A percentile compares a stretch with the other conserved stretches of the same genome.
Conservation (phyloP, 2,329 filamentous ascomycete genomes). For the Xylariaceae sp. region DNA sequence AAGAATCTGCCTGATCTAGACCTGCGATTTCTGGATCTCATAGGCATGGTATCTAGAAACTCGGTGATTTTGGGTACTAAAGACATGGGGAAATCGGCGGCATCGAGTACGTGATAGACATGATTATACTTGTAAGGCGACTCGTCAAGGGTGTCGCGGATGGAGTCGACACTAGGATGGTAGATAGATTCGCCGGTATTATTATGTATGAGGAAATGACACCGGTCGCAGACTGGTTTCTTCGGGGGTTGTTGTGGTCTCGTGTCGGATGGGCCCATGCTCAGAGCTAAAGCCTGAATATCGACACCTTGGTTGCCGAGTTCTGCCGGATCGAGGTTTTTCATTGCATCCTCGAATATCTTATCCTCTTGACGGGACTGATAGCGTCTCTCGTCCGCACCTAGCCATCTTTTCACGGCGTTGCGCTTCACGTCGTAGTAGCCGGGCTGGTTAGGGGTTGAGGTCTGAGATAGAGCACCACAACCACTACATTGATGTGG, state of each 20-base stretch:
- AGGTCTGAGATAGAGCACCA: slow-evolving; percentile 59
- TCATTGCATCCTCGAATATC: slow-evolving; percentile 45
- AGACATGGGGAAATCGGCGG: slow-evolving; percentile 95
- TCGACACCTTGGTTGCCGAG: slow-evolving; percentile 46
- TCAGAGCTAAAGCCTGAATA: slow-evolving; percentile 34
- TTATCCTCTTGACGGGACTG: slow-evolving; percentile 38
- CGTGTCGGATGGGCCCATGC: slow-evolving; percentile 21
- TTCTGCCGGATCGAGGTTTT: slow-evolving; percentile 37
- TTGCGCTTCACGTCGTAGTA: slow-evolving; percentile 53
- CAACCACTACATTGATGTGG: slow-evolving; percentile 61
- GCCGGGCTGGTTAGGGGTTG: slow-evolving; percentile 47
- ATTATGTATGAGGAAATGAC: slow-evolving; percentile 77
- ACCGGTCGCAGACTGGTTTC: slow-evolving; percentile 76
- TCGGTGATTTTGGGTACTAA: slow-evolving; percentile 72
- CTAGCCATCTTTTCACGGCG: slow-evolving; percentile 47
- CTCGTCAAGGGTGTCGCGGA: slow-evolving; percentile 80
- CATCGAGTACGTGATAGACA: slow-evolving; percentile 92
- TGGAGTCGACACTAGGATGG: slow-evolving; percentile 75
- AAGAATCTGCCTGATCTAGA: slow-evolving; percentile 64
- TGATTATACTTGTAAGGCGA: slow-evolving; percentile 89
- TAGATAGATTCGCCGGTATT: slow-evolving; percentile 66
- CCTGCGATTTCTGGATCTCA: slow-evolving; percentile 77
- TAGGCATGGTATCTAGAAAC: slow-evolving; percentile 65
- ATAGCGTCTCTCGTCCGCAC: slow-evolving; percentile 26
- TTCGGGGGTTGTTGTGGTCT: slow-evolving; percentile 25